Evolutionary conservation across 192 early-diverging fungal genomes (phyloP).

Genomic region (Coemansia sp.): DNA sequence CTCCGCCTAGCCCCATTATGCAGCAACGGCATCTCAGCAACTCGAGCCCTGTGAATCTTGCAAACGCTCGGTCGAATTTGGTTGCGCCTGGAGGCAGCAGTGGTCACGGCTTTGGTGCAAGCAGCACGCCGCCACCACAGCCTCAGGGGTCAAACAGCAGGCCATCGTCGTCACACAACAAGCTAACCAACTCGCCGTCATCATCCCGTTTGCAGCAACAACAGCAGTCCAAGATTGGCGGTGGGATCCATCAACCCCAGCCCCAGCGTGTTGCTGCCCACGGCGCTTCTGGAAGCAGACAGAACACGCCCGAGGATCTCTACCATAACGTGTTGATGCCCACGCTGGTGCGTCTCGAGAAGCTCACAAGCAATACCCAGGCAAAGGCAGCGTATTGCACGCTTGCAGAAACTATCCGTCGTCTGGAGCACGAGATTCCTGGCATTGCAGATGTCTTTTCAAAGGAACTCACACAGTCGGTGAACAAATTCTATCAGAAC

Average conservation of each 20-base stretch:
- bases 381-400: slow-evolving; percentile 51
- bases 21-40: slow-evolving; percentile 46
- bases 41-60: slow-evolving; percentile 36
- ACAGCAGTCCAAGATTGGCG: slow-evolving; percentile 10
- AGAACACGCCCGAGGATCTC: slow-evolving; percentile 44
- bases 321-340: slow-evolving; percentile 57
- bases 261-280: slow-evolving; percentile 19
- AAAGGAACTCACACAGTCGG: slow-evolving; percentile 50
- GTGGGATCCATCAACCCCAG: slow-evolving; percentile 26
- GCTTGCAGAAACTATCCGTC: slow-evolving; percentile 55
- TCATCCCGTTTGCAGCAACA: slow-evolving; percentile 17
- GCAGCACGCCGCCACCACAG: slow-evolving; percentile 34
- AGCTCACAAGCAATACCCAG: slow-evolving; percentile 49
- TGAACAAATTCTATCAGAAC: slow-evolving; percentile 54
- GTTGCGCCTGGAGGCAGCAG: slow-evolving; percentile 2
- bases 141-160: slow-evolving; percentile 23
- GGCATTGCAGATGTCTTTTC: slow-evolving; percentile 56
- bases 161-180: slow-evolving; percentile 48
- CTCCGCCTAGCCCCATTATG: slow-evolving; percentile 48
- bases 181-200: slow-evolving; percentile 26
- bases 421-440: slow-evolving; percentile 54
- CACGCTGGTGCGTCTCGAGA: slow-evolving; percentile 49
- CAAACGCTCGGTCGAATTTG: slow-evolving; percentile 28
- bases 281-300: slow-evolving; percentile 15
- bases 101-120: slow-evolving; percentile 12